Conservation (phyloP, 129 eudicot species). For the Tanacetum coccineum region DNA sequence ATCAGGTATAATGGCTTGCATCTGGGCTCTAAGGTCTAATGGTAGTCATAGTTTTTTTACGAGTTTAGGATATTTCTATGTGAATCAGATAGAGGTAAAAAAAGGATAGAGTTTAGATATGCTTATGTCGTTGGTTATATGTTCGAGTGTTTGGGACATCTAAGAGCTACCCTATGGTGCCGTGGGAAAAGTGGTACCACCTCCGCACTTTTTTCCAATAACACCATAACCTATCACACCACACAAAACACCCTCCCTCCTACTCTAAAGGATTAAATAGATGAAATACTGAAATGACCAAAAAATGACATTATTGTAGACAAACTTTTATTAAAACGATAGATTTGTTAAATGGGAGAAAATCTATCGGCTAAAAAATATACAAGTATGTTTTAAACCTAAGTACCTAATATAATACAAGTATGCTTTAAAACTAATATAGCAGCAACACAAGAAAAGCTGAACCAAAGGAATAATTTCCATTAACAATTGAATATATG, state of each 20-base stretch:
- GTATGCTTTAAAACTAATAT: no score
- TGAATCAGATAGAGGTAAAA: not conserved
- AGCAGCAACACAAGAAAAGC: constrained; percentile 1
- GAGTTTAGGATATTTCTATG: constrained; percentile 5
- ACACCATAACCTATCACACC: no score
- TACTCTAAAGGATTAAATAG: not conserved
- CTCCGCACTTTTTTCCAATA: no score
- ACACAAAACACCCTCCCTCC: no score
- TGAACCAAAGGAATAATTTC: constrained; percentile 1
- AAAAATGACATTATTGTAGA: not conserved
- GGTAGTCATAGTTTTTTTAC: not conserved
- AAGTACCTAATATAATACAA: not conserved
- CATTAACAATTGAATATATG: constrained; percentile 19
- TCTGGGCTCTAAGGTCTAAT: not conserved
- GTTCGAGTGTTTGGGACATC: not conserved
- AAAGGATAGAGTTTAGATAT: not conserved
- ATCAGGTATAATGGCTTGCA: not conserved
- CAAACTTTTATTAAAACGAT: not conserved
- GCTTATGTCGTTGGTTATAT: not conserved
- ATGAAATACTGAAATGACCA: not conserved
- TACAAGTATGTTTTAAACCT: not conserved
- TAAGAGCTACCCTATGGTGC: no score
- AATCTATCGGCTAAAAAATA: not conserved
- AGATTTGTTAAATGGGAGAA: not conserved
- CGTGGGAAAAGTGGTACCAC: no score